These are phyloP conservation scores for Wallacemonas sp. DNA, from an alignment of 208 protist genomes.

Conservation along the genomic window DNA sequence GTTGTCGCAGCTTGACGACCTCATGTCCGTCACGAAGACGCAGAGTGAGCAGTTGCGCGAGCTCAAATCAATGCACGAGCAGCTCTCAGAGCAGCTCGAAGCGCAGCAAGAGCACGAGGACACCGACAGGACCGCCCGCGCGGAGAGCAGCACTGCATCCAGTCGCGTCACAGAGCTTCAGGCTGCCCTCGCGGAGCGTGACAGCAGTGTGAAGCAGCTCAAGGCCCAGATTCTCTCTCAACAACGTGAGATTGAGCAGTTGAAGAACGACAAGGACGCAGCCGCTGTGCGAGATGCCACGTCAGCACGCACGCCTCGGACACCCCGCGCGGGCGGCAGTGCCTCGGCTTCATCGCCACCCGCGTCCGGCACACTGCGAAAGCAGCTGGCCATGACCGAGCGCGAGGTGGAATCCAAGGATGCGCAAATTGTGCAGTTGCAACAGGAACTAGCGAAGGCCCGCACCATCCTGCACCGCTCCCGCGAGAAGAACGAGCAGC, in stretches of 20 bases:
- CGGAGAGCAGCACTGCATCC: not conserved
- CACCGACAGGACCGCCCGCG: not conserved
- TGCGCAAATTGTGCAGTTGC: constrained; percentile 35
- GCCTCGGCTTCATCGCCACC: constrained; percentile 1
- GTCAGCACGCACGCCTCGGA: not conserved
- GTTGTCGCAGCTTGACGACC: constrained; percentile 43
- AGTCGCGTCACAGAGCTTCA: not conserved
- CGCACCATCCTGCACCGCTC: constrained; percentile 41
- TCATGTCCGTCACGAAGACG: constrained; percentile 41
- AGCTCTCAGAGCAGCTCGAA: constrained; percentile 23
- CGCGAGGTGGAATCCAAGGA: constrained; percentile 28
- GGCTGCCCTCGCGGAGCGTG: not conserved
- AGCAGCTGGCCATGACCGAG: constrained; percentile 14
- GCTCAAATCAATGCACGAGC: constrained; percentile 31
- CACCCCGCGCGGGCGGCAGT: not conserved
- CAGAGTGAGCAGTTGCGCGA: constrained; percentile 46
- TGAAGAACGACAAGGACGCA: constrained; percentile 12
- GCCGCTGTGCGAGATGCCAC: not conserved
- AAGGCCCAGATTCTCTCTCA: not conserved
- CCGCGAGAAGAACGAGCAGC: constrained; percentile 37
- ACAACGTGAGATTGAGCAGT: constrained; percentile 28
- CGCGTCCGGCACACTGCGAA: constrained; percentile 15
- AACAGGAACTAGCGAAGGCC: constrained; percentile 70
- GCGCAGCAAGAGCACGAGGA: not conserved
- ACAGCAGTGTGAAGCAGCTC: not conserved